Evolutionary conservation across 306 rosid genomes (phyloP).

Genomic region (Corylus avellana): DNA sequence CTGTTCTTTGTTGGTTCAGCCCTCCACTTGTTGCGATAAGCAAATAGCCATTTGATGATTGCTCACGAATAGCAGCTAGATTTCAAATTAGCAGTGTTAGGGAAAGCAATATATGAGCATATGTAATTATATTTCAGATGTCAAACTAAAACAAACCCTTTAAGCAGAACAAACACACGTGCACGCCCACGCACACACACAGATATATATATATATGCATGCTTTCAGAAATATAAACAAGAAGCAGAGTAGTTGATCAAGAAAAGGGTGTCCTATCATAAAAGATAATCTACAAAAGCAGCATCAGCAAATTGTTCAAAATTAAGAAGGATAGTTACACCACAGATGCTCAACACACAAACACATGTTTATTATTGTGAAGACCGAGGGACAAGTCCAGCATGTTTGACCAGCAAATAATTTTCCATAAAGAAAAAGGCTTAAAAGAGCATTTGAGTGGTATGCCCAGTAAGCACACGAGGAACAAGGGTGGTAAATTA

Average conservation of each 20-base stretch:
- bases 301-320: not conserved
- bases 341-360: not conserved
- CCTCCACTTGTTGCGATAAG: conserved; percentile 99
- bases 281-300: not conserved
- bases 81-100: conserved; percentile 28
- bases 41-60: conserved; percentile 80
- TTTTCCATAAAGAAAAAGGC: not conserved
- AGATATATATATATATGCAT: too few relatives aligned
- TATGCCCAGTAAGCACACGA: not conserved
- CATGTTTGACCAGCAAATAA: not conserved
- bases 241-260: not conserved
- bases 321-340: not conserved
- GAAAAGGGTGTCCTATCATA: not conserved
- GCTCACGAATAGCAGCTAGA: conserved; percentile 68
- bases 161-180: not conserved
- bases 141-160: not conserved
- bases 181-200: not conserved
- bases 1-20: conserved; percentile 93
- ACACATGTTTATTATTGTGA: not conserved
- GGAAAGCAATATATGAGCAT: conserved; percentile 19
- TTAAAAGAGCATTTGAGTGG: not conserved
- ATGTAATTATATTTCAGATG: conserved; percentile 13
- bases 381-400: not conserved
- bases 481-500: not conserved
- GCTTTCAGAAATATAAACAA: not conserved